Base-by-base conservation (phyloP, 768 basidiomycete genomes). In the Sistotremastrum suecicum region DNA sequence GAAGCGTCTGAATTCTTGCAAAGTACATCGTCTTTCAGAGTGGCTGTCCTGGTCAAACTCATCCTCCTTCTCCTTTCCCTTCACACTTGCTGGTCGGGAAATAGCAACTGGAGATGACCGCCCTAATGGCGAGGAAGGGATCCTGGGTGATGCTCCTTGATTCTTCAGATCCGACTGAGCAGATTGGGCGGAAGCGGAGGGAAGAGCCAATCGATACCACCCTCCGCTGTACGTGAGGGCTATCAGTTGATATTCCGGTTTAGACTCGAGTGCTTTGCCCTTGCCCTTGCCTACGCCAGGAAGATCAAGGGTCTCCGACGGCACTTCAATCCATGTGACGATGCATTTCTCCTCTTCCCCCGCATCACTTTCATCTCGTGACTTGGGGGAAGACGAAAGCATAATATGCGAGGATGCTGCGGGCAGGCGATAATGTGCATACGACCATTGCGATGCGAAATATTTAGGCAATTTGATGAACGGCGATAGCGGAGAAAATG, bases 371-470 rank as follows among this genome's bases (percentile, higher is more conserved):
- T 43, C 48, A 41, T 45, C 47, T n/a, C 41, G 43, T 2, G 68
- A 66, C 9, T 71, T 66, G 4, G 78, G 66, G 2, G 79, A 68
- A 3, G 83, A 74, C 8, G 81, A 77, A 34, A 90, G 63, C 7
- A 84, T 80, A 41, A 89, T 81, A 51, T 91, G 87, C 5, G 88
- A 69, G 1, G 82, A 80, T 53, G 88, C 85, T 2, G 82, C 67
- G 3, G 90, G 90, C 56, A 95, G 84, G 38, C 86, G 76, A 59
- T 86, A 95, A 53, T 87, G 83, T 9, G 90, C 87, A 57, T 94
- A 91, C 0, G 90, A 92, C 91, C 90, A 94, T 60, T 91, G 83
- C n/a, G 88, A 91, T 56, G 80, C 79, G 58, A 95, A 91, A 60
- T 94, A 94, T 50, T 83, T 86, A 11, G 89, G 89, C 34, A 88